Evolutionary conservation across 352 stramenopile genomes (phyloP).

Genomic region (Globisporangium camurandrum): DNA sequence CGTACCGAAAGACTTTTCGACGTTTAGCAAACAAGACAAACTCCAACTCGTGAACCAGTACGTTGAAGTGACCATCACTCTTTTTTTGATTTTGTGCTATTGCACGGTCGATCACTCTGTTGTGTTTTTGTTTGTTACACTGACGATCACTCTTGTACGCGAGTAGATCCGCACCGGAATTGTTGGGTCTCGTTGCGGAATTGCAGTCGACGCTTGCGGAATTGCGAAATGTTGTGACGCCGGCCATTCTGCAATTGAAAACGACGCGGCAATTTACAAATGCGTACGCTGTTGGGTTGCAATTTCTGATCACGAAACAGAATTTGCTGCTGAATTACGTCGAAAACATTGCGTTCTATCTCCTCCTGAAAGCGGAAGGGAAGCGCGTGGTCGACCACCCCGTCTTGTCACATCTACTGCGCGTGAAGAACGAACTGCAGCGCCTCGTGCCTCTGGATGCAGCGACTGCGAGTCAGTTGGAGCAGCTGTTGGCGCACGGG

Average conservation of each 20-base stretch:
- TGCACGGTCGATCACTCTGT: not conserved
- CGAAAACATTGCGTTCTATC: constrained; percentile 83
- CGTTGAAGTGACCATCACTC: too few species aligned
- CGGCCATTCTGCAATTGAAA: constrained; percentile 67
- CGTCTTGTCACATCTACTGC: constrained; percentile 67
- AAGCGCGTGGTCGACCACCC: constrained; percentile 76
- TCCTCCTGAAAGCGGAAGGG: constrained; percentile 69
- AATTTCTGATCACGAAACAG: constrained; percentile 74
- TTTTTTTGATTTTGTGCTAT: too few species aligned
- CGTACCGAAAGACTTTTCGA: constrained; percentile 78
- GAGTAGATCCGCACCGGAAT: constrained; percentile 50
- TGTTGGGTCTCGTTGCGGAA: constrained; percentile 63
- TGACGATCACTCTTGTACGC: not conserved
- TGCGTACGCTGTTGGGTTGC: constrained; percentile 51
- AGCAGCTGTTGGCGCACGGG: constrained; percentile 60
- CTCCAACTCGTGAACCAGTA: constrained; percentile 83
- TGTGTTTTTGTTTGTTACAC: not conserved
- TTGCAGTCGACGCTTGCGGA: constrained; percentile 60
- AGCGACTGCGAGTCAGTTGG: constrained; percentile 43
- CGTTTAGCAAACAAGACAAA: constrained; percentile 84
- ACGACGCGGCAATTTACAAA: constrained; percentile 47
- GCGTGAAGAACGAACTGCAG: constrained; percentile 71
- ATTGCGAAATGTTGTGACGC: constrained; percentile 54
- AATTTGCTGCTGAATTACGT: constrained; percentile 83
- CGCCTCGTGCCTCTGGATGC: constrained; percentile 52